Percentiles rank a stretch among this genome's conserved stretches.
Evolutionary conservation across 768 basidiomycete species (phyloP).

Genomic region (Pleurotus djamor): DNA sequence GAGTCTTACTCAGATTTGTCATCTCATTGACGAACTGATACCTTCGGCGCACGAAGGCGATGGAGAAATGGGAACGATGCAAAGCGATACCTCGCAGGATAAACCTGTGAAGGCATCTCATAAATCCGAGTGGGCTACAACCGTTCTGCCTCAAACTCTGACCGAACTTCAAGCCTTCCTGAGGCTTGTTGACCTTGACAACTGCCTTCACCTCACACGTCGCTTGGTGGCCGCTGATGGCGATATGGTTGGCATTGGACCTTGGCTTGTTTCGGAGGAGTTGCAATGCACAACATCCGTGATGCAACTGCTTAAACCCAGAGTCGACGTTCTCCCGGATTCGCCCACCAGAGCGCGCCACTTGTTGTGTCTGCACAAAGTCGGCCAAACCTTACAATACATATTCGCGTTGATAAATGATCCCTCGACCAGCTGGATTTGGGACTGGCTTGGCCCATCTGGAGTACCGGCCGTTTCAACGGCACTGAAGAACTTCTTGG

Average conservation of each 20-base stretch:
- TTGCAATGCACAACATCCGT: slow-evolving; percentile 29
- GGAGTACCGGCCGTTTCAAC: slow-evolving; percentile 37
- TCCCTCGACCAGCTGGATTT: slow-evolving; percentile 22
- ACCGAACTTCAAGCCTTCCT: slow-evolving; percentile 55
- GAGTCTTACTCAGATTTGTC: slow-evolving; percentile 39
- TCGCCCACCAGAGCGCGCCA: slow-evolving; percentile 39
- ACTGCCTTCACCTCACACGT: slow-evolving; percentile 48
- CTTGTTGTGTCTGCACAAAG: slow-evolving; percentile 37
- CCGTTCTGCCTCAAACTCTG: slow-evolving; percentile 56
- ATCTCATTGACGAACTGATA: slow-evolving; percentile 56
- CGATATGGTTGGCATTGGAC: slow-evolving; percentile 54
- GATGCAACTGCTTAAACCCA: neutral
- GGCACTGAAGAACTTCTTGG: slow-evolving; percentile 38
- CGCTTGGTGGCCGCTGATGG: slow-evolving; percentile 57
- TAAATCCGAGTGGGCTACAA: slow-evolving; percentile 44
- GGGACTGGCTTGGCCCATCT: neutral
- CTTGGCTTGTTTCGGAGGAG: slow-evolving; percentile 71
- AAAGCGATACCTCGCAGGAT: neutral
- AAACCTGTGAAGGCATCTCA: slow-evolving; percentile 23
- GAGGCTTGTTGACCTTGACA: slow-evolving; percentile 52
- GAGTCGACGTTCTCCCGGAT: slow-evolving; percentile 19
- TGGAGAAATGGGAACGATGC: neutral
- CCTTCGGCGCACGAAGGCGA: slow-evolving; percentile 25
- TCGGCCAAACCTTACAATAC: slow-evolving; percentile 36
- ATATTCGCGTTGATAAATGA: slow-evolving; percentile 40